A percentile compares a stretch with the other conserved stretches of the same genome.
Evolutionary conservation across 140 eudicot genomes (phyloP).

Genomic region (Oenanthe javanica): DNA sequence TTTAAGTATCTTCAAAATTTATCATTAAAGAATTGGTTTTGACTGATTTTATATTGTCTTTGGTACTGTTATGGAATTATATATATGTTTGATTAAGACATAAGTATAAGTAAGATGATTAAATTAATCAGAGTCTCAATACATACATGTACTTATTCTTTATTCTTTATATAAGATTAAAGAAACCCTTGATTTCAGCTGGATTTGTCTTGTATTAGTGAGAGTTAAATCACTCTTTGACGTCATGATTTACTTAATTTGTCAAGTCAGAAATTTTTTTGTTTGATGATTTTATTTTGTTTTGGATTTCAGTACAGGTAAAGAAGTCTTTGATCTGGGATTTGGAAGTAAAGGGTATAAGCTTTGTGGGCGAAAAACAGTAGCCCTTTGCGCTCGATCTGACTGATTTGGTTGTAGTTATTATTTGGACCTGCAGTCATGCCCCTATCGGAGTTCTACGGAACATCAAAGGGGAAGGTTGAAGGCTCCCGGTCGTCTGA

Average conservation of each 20-base stretch:
- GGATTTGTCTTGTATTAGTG: conserved; percentile 16
- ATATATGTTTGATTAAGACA: conserved; percentile 30
- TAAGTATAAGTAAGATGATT: conserved; percentile 7
- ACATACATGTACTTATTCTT: conserved; percentile 13
- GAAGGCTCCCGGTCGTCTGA: conserved; percentile 39
- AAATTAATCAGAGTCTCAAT: not conserved
- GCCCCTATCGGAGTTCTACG: conserved; percentile 88
- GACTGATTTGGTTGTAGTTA: conserved; percentile 13
- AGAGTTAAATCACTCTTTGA: conserved; percentile 23
- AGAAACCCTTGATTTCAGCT: conserved; percentile 16
- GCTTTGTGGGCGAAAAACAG: not conserved
- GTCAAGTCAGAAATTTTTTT: conserved; percentile 22
- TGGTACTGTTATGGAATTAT: conserved; percentile 9
- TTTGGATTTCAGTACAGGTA: conserved; percentile 1
- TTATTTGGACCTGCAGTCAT: conserved; percentile 24
- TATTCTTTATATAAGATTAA: conserved; percentile 18
- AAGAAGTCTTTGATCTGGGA: conserved; percentile 13
- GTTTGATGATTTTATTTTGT: conserved; percentile 17
- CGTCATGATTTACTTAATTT: conserved; percentile 28
- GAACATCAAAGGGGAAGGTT: conserved; percentile 47
- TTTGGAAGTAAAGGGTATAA: not conserved
- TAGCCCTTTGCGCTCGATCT: conserved; percentile 4
- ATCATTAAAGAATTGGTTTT: conserved; percentile 21
- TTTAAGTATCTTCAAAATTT: conserved; percentile 4
- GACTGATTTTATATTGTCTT: conserved; percentile 14